Evolutionary conservation across 2,329 filamentous ascomycete genomes (phyloP).

Genomic region (Cryphonectria nitschkei): DNA sequence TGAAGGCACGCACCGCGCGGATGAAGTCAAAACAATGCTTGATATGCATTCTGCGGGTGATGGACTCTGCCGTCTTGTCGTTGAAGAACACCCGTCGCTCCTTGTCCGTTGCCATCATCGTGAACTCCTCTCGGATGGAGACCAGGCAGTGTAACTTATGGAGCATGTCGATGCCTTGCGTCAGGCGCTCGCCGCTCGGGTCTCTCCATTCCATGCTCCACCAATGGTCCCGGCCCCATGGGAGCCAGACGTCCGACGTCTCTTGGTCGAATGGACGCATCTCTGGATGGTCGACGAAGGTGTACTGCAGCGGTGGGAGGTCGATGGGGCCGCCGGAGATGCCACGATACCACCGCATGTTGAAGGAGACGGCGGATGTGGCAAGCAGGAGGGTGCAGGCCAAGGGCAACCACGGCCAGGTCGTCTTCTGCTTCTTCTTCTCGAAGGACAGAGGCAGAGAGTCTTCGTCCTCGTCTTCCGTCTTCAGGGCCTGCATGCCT

Average conservation of each 20-base stretch:
- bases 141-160: conserved; percentile 7
- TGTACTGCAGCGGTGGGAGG: not conserved
- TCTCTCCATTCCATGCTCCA: conserved; percentile 3
- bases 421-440: not conserved
- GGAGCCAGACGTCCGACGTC: conserved; percentile 2
- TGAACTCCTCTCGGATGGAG: conserved; percentile 9
- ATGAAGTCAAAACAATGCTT: conserved; percentile 25
- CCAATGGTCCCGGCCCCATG: not conserved
- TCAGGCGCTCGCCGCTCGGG: not conserved
- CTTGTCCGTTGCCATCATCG: not conserved
- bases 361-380: not conserved
- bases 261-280: conserved; percentile 3
- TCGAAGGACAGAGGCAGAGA: not conserved
- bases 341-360: not conserved
- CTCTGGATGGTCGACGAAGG: not conserved
- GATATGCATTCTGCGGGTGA: conserved; percentile 9
- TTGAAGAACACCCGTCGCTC: not conserved
- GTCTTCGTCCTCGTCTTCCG: not conserved
- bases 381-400: not conserved
- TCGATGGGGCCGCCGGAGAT: not conserved
- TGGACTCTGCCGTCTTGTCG: not conserved
- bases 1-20: conserved; percentile 2
- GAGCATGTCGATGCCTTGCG: conserved; percentile 8
- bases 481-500: not conserved
- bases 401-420: not conserved